phyloP scores from a whole-genome alignment of 768 basidiomycete genomes.

The Amanita brunnescens region DNA sequence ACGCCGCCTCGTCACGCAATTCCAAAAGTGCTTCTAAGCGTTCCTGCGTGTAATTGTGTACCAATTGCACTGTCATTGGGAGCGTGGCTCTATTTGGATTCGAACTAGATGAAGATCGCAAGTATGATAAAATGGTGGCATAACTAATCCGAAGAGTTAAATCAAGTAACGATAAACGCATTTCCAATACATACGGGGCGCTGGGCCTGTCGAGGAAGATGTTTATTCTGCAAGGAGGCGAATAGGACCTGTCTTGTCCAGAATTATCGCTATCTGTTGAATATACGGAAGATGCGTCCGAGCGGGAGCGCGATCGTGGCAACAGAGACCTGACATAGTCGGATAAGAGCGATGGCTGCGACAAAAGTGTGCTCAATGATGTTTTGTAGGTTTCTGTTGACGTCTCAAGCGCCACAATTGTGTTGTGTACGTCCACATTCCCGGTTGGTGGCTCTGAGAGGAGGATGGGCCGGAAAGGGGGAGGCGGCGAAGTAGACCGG shows the following conservation, averaged over 20 bases:
- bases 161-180: no score
- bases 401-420: constrained; percentile 69
- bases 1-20: constrained; percentile 71
- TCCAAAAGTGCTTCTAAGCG: constrained; percentile 64
- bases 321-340: constrained; percentile 42
- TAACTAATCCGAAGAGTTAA: constrained; percentile 38
- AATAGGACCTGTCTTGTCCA: constrained; percentile 44
- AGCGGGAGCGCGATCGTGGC: constrained; percentile 25
- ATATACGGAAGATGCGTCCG: constrained; percentile 46
- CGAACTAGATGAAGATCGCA: constrained; percentile 43
- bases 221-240: constrained; percentile 42
- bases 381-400: constrained; percentile 59
- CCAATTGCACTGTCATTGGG: constrained; percentile 2
- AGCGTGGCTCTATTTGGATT: constrained; percentile 5
- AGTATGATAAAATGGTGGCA: constrained; percentile 58
- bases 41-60: constrained; percentile 20
- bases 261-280: constrained; percentile 45
- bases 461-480: constrained; percentile 60
- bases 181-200: constrained; percentile 51
- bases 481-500: constrained; percentile 22
- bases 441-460: constrained; percentile 46
- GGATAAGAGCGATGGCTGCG: constrained; percentile 60
- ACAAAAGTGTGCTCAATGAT: constrained; percentile 55
- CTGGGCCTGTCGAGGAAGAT: constrained; percentile 78
- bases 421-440: constrained; percentile 44